Conservation (phyloP, 2,329 filamentous ascomycete genomes). For the Malbranchea zuffiana region DNA sequence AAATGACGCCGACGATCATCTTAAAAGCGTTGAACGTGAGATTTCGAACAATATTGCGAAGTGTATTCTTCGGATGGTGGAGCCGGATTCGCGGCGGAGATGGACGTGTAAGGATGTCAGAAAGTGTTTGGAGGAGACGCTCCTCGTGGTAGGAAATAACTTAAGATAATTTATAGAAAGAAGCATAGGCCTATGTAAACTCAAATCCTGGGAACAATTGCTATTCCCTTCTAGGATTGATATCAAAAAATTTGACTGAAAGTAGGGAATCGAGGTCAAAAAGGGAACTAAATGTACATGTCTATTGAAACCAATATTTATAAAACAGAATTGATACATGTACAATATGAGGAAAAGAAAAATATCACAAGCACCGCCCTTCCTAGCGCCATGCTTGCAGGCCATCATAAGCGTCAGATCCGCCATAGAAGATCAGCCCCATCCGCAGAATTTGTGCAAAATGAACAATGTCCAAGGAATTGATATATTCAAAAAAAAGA, state of each 20-base stretch:
- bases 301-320: not conserved
- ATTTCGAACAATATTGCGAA: constrained; percentile 26
- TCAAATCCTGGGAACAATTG: too few relatives aligned
- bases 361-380: too few relatives aligned
- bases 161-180: not conserved
- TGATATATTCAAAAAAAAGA: too few relatives aligned
- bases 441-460: too few relatives aligned
- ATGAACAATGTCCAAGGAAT: too few relatives aligned
- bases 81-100: constrained; percentile 25
- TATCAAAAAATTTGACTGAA: not conserved
- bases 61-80: constrained; percentile 35
- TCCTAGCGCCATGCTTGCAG: too few relatives aligned
- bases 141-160: not conserved
- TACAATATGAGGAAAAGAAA: too few relatives aligned
- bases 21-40: too few relatives aligned
- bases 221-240: not conserved
- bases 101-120: constrained; percentile 31
- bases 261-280: not conserved
- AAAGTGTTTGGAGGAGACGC: constrained; percentile 21
- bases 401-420: too few relatives aligned
- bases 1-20: too few relatives aligned
- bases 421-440: too few relatives aligned
- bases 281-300: not conserved
- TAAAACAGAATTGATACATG: not conserved
- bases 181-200: too few relatives aligned